Base-by-base conservation (phyloP, 2,329 filamentous ascomycete species). In the Tolypocladium amazonense region DNA sequence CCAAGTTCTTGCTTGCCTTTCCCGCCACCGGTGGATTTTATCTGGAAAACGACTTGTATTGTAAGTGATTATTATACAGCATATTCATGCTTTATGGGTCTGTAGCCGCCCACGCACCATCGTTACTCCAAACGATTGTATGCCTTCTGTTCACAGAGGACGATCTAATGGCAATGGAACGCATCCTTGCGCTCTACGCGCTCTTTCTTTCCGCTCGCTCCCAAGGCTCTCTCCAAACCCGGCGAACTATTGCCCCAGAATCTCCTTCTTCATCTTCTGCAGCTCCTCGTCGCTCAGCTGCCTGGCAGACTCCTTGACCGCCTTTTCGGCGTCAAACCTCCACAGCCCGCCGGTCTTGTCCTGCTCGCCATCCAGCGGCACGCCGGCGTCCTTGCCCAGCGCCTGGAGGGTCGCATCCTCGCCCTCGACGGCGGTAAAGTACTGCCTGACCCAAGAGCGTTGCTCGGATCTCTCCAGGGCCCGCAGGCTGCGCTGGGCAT, bases 361-460 rank as follows among this genome's bases (percentile, higher is more conserved):
- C 30, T 77, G 74, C 56, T 86, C 83, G 27, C 83, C 82, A 62
- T 80, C 75, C 0, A 73, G 62, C 1, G 76, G 72, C 20, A 85
- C 69, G 4, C 81, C 80, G 2, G 79, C 79, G 23, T 71, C 63
- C 11, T 71, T 62, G 20, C 79, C 82, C 14, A 85, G 72, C 14
- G 67, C 63, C 57, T 73, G 67, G 18, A 85, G 77, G 0, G 78
- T 71, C 9, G 71, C 62, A 61, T 85, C 82, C 0, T 69, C 62
- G 23, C 74, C 76, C 62, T 79, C 70, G 68, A 82, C 67, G 14
- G 68, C 70, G 60, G 79, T 84, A 76, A 97, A 99, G 77, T 94
- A 97, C 59, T 88, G 82, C 54, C 92, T 82, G 69, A 92, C 83
- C 93, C 94, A 99, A 47, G 84, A 79, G 52, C 82, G 81, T 25